Evolutionary conservation across 192 early-diverging fungal species (phyloP), one percentile per base, ranked within the genome.

Genomic region (Coemansia umbellata): DNA sequence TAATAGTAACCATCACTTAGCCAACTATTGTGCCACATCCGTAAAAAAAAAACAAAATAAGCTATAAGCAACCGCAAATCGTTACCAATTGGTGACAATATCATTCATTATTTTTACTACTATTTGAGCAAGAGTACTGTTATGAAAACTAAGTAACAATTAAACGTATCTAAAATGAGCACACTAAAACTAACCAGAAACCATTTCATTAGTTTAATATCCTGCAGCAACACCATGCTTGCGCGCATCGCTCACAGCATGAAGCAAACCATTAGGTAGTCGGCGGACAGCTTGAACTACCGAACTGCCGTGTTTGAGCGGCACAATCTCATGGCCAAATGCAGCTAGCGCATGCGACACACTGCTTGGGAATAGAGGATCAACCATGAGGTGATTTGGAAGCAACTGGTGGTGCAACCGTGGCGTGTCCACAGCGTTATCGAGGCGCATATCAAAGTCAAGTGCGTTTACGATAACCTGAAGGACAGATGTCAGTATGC

Each of bases 361-460:
- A 4, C 52, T 43, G 11, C 50, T 31, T 8, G 62, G 50, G 47
- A 70, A 72, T 14, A 70, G 66, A 19, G 78, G 60, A 52, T 86
- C 82, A 0, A 83, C 61, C n/a, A 47, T 43, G 11, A 80, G 78
- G 53, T 66, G 53, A 55, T 95, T 77, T 4, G 95, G 95, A 47
- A 95, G 60, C 45, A 98, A 81, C 66, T 98, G 95, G 63, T 95
- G 91, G 66, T 98, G 95, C 28, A 91, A 60, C 11, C 95, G 81
- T 5, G 90, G 87, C 27, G 57, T 45, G 35, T 83, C 81, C 0
- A 96, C 71, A 1, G 95, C 93, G 15, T 84, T 56, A 47, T 78
- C 80, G 0, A 91, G 58, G 32, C 77, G 74, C 69, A 84, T 68
- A 4, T 69, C 79, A 63, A 83, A 88, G 51, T 93, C 90, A 24